A percentile compares a stretch with the other conserved stretches of the same genome.
Conservation (phyloP, 495 filamentous ascomycete species). For the Tuber calosporum region DNA sequence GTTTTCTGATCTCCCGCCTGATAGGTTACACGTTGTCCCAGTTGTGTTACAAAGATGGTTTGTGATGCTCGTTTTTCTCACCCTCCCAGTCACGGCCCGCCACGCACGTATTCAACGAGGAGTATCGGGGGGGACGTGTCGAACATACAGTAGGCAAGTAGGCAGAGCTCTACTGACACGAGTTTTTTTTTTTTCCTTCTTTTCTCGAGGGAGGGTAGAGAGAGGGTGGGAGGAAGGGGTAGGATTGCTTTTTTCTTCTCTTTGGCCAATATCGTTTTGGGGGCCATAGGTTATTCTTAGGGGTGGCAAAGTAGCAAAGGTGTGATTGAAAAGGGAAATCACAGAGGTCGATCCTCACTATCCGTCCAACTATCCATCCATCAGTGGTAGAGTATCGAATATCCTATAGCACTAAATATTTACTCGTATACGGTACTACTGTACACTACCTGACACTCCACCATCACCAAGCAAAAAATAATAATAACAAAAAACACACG, state of each 20-base stretch:
- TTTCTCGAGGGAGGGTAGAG: not conserved
- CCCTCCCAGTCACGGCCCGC: not conserved
- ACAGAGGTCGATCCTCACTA: not conserved
- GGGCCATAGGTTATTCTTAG: not conserved
- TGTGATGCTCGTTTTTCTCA: not conserved
- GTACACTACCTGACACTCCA: not conserved
- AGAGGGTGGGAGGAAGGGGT: not conserved
- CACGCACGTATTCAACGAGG: not conserved
- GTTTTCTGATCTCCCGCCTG: not conserved
- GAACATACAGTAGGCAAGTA: not conserved
- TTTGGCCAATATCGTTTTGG: not conserved
- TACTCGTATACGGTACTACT: no score
- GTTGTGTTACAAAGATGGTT: slow-evolving; percentile 3
- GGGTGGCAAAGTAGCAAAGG: not conserved
- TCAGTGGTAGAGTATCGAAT: not conserved
- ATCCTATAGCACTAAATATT: not conserved
- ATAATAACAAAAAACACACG: not conserved
- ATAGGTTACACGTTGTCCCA: slow-evolving; percentile 5
- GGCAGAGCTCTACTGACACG: not conserved
- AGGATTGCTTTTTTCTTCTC: not conserved
- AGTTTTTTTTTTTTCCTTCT: slow-evolving; percentile 1
- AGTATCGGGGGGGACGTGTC: not conserved
- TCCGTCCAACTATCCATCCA: not conserved
- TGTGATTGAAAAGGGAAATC: not conserved
- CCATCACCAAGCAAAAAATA: not conserved